phyloP scores from a whole-genome alignment of 805 yeast genomes.

The Nakazawaea molendinolei region DNA sequence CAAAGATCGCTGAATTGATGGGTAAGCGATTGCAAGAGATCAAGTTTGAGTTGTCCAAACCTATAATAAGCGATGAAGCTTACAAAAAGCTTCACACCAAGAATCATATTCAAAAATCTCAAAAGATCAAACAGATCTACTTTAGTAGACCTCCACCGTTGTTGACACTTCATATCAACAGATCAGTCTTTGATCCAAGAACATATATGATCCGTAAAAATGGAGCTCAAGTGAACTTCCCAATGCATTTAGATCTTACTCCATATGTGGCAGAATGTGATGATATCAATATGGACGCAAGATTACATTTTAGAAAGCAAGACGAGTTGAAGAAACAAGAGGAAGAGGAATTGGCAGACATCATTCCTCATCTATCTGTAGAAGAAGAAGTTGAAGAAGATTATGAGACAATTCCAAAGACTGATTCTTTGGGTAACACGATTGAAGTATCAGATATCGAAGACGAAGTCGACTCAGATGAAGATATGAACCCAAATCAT shows the following conservation, averaged over 20 bases:
- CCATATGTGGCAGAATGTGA: slow-evolving; percentile 64
- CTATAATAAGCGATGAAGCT: slow-evolving; percentile 73
- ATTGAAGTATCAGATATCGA: slow-evolving; percentile 11
- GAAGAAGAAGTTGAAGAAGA: slow-evolving; percentile 14
- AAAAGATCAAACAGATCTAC: slow-evolving; percentile 77
- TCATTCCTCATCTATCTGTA: not conserved
- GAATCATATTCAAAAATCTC: slow-evolving; percentile 65
- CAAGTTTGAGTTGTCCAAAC: slow-evolving; percentile 48
- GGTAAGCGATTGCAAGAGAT: slow-evolving; percentile 40
- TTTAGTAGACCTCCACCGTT: slow-evolving; percentile 80
- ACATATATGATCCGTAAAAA: slow-evolving; percentile 82
- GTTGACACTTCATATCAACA: slow-evolving; percentile 79
- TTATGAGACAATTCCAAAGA: slow-evolving; percentile 19
- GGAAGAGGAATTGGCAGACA: slow-evolving; percentile 8
- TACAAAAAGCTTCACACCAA: slow-evolving; percentile 69
- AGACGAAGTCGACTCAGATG: not conserved
- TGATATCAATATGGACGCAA: slow-evolving; percentile 74
- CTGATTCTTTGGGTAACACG: slow-evolving; percentile 27
- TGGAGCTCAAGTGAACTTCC: slow-evolving; percentile 75
- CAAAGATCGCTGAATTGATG: slow-evolving; percentile 29
- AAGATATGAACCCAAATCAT: slow-evolving; percentile 7
- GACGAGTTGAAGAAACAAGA: slow-evolving; percentile 31
- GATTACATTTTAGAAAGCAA: slow-evolving; percentile 63
- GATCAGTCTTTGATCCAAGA: slow-evolving; percentile 87
- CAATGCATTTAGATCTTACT: slow-evolving; percentile 57